phyloP scores from a whole-genome alignment of 805 yeast genomes.

The Aciculoconidium aculeatum region DNA sequence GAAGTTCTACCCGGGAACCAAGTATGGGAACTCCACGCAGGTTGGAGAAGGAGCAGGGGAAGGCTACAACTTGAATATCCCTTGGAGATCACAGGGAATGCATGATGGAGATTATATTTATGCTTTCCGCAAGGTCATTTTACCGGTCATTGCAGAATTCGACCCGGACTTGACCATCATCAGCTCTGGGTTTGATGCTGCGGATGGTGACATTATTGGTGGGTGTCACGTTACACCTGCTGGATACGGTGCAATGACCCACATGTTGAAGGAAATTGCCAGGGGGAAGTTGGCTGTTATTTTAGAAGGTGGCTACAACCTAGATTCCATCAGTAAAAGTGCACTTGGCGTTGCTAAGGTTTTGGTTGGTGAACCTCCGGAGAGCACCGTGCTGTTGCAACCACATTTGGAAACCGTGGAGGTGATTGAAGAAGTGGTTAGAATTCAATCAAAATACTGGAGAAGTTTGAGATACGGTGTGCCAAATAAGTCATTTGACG shows the following conservation, averaged over 20 bases:
- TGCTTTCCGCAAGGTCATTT: constrained; percentile 78
- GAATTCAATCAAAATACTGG: constrained; percentile 84
- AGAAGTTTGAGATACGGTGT: constrained; percentile 69
- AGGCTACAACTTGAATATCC: constrained; percentile 85
- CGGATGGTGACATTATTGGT: constrained; percentile 96
- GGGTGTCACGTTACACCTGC: constrained; percentile 94
- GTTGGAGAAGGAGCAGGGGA: constrained; percentile 83
- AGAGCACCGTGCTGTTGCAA: constrained; percentile 53
- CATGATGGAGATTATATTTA: constrained; percentile 94
- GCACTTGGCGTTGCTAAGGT: constrained; percentile 92
- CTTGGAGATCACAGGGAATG: constrained; percentile 90
- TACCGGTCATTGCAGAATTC: constrained; percentile 86
- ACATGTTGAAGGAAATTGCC: constrained; percentile 80
- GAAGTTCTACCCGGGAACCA: constrained; percentile 88
- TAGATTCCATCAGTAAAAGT: constrained; percentile 83
- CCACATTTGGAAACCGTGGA: constrained; percentile 77
- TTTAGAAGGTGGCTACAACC: constrained; percentile 93
- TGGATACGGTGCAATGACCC: constrained; percentile 96
- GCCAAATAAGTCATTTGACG: constrained; percentile 34
- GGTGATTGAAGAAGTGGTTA: constrained; percentile 74
- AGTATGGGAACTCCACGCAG: constrained; percentile 73
- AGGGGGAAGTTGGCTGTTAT: constrained; percentile 85
- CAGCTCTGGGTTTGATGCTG: constrained; percentile 97
- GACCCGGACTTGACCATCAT: constrained; percentile 90
- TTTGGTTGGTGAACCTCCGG: constrained; percentile 93